Percentiles rank a stretch among this genome's conserved stretches.
phyloP scores from a whole-genome alignment of 202 grass and related monocot genomes.

The Setaria viridis region DNA sequence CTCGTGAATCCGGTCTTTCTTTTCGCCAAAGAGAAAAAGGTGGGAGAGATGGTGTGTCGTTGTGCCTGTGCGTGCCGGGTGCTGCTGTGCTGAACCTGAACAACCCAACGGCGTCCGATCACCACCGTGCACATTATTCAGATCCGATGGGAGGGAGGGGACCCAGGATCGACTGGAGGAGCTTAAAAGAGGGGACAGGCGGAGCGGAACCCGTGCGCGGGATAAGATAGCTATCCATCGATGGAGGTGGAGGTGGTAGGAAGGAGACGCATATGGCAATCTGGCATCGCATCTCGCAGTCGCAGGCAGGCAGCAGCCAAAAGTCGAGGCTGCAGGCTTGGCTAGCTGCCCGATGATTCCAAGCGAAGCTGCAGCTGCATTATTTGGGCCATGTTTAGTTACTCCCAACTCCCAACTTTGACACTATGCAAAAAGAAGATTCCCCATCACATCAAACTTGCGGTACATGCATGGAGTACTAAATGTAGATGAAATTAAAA shows the following conservation, averaged over 20 bases:
- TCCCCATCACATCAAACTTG: too few species aligned
- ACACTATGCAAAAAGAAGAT: too few species aligned
- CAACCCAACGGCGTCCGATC: background rate
- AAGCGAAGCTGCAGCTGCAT: background rate
- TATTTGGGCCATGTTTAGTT: too few species aligned
- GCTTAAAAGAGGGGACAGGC: conserved; percentile 55
- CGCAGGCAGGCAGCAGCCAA: background rate
- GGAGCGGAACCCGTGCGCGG: conserved; percentile 31
- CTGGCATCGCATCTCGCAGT: conserved; percentile 11
- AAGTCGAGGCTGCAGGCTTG: background rate
- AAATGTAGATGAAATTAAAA: too few species aligned
- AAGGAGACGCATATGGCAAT: background rate
- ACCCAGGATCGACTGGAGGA: conserved; percentile 40
- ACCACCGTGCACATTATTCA: background rate
- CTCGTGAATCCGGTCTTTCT: conserved; percentile 21
- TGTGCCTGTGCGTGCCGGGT: background rate
- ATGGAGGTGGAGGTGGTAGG: background rate
- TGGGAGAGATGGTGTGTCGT: too few species aligned
- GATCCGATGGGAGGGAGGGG: background rate
- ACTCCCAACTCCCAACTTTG: too few species aligned
- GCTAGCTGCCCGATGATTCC: background rate
- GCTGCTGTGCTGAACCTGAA: background rate
- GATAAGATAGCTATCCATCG: conserved; percentile 15
- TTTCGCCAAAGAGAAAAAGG: background rate
- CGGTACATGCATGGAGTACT: too few species aligned